Evolutionary conservation across 2,329 filamentous ascomycete genomes (phyloP).

Genomic region (Penicillium sp.): DNA sequence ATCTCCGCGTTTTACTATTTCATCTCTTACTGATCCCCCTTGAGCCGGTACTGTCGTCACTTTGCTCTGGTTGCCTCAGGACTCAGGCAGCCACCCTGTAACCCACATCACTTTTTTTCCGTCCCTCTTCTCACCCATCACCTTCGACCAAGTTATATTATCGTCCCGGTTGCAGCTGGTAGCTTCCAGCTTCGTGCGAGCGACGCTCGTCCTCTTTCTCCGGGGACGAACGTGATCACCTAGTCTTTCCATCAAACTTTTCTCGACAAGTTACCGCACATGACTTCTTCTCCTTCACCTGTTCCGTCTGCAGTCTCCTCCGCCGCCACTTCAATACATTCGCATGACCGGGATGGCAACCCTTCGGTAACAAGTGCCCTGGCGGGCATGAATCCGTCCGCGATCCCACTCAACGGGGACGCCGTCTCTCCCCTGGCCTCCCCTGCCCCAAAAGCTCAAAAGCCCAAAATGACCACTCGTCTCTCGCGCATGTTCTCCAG

Average conservation of each 20-base stretch:
- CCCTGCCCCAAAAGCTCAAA: constrained; percentile 31
- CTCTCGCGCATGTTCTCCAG: constrained; percentile 46
- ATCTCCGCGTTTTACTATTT: background rate
- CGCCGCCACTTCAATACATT: constrained; percentile 38
- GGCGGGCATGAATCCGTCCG: constrained; percentile 41
- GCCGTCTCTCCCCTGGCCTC: constrained; percentile 24
- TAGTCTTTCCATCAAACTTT: constrained; percentile 9
- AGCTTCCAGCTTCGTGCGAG: constrained; percentile 15
- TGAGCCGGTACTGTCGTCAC: constrained; percentile 14
- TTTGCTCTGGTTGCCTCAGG: constrained; percentile 12
- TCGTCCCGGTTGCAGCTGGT: constrained; percentile 4
- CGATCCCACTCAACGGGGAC: constrained; percentile 30
- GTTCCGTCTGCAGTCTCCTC: constrained; percentile 44
- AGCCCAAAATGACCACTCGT: constrained; percentile 42
- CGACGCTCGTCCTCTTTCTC: constrained; percentile 15
- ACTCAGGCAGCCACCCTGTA: constrained; percentile 9
- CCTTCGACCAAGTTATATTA: constrained; percentile 3
- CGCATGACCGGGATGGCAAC: constrained; percentile 37
- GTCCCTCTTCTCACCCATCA: constrained; percentile 10
- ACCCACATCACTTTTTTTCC: constrained; percentile 13
- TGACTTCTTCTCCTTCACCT: constrained; percentile 41
- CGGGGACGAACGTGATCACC: constrained; percentile 23
- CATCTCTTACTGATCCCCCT: background rate
- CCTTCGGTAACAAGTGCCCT: constrained; percentile 42
- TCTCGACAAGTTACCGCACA: constrained; percentile 32